Evolutionary conservation across 2,329 filamentous ascomycete genomes (phyloP).

Genomic region (Graphilbum fragrans): DNA sequence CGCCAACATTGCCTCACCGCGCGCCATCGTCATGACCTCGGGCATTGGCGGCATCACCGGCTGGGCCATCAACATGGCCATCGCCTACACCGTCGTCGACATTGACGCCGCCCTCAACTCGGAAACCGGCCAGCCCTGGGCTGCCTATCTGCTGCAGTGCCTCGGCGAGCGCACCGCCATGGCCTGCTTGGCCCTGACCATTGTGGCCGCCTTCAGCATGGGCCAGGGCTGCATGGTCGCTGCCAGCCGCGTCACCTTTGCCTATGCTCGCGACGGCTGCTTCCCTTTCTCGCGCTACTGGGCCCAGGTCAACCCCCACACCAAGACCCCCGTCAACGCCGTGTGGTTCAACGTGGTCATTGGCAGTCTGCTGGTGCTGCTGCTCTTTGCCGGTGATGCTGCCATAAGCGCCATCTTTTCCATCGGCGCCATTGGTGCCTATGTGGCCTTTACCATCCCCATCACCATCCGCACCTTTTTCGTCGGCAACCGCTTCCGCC

Average conservation of each 20-base stretch:
- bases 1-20: slow-evolving; percentile 55
- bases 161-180: slow-evolving; percentile 47
- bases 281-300: slow-evolving; percentile 49
- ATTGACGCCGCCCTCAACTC: slow-evolving; percentile 46
- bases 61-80: slow-evolving; percentile 62
- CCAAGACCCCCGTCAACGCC: slow-evolving; percentile 56
- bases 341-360: slow-evolving; percentile 54
- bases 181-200: slow-evolving; percentile 52
- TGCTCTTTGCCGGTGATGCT: slow-evolving; percentile 51
- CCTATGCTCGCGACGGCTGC: slow-evolving; percentile 60
- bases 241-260: slow-evolving; percentile 55
- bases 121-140: slow-evolving; percentile 57
- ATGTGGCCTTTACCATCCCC: slow-evolving; percentile 47
- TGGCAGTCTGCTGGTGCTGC: slow-evolving; percentile 46
- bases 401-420: slow-evolving; percentile 58
- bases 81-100: slow-evolving; percentile 59
- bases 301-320: slow-evolving; percentile 46
- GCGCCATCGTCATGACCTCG: slow-evolving; percentile 60
- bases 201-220: slow-evolving; percentile 59
- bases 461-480: slow-evolving; percentile 47
- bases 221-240: slow-evolving; percentile 61
- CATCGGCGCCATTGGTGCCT: slow-evolving; percentile 57
- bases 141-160: slow-evolving; percentile 55
- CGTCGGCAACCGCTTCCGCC: slow-evolving; percentile 50
- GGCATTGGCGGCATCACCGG: slow-evolving; percentile 54